Percentiles rank a stretch among this genome's conserved stretches.
Conservation (phyloP, 129 eudicot species). For the Ambrosia trifida region DNA sequence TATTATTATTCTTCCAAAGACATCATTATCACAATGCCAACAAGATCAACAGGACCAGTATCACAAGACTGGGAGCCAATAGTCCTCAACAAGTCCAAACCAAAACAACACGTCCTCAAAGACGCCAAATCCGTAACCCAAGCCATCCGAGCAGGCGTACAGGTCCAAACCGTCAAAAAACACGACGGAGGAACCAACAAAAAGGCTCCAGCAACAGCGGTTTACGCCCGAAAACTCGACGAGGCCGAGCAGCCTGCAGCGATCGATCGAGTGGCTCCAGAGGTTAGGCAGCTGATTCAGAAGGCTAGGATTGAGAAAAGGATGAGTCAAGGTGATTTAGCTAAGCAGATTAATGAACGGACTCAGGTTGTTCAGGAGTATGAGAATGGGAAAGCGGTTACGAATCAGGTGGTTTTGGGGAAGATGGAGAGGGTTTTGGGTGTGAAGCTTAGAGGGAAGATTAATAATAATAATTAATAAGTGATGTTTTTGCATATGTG, state of each 20-base stretch:
- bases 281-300: conserved; percentile 62
- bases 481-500: not conserved
- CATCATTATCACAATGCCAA: conserved; percentile 35
- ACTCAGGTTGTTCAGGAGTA: conserved; percentile 77
- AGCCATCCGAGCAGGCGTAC: conserved; percentile 58
- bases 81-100: conserved; percentile 55
- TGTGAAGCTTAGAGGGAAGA: conserved; percentile 60
- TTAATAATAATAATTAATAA: conserved; percentile 34
- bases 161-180: conserved; percentile 64
- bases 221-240: conserved; percentile 62
- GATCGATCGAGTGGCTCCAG: conserved; percentile 43
- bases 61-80: conserved; percentile 79
- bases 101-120: conserved; percentile 48
- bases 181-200: conserved; percentile 56
- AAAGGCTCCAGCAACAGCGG: conserved; percentile 51
- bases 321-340: conserved; percentile 65
- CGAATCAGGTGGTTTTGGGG: conserved; percentile 57
- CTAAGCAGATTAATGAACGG: conserved; percentile 61
- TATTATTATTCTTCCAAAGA: too few species aligned
- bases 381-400: conserved; percentile 75
- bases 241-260: conserved; percentile 68
- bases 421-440: conserved; percentile 68
- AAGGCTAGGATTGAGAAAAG: conserved; percentile 68
- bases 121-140: conserved; percentile 58
- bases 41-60: conserved; percentile 39